phyloP scores from a whole-genome alignment of 495 filamentous ascomycete species.

The Neurospora discreta region DNA sequence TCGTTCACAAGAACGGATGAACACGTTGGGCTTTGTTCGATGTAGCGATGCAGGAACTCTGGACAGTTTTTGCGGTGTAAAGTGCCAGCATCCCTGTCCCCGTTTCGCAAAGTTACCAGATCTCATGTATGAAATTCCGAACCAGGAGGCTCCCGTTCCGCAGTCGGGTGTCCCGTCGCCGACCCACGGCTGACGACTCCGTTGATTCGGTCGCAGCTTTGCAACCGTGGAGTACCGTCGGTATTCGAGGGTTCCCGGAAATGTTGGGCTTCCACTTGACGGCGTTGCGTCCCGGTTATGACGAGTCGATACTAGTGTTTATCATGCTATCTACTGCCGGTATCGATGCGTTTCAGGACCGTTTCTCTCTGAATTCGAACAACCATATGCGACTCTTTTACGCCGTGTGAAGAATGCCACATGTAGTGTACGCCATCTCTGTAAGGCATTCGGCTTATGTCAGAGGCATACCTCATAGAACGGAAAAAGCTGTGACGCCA shows the following conservation, averaged over 20 bases:
- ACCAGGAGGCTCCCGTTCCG: constrained; percentile 1
- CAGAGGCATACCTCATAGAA: neutral
- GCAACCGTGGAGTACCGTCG: neutral
- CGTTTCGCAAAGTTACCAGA: neutral
- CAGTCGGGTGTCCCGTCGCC: neutral
- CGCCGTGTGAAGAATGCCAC: neutral
- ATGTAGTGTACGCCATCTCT: neutral
- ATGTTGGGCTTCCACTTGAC: neutral
- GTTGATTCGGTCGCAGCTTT: neutral
- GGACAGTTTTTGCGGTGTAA: neutral
- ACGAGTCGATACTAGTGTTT: neutral
- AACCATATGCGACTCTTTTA: neutral
- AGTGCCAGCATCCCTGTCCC: neutral
- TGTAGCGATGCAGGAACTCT: neutral
- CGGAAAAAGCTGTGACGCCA: neutral
- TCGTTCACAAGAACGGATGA: neutral
- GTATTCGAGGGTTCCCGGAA: neutral
- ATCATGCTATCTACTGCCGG: neutral
- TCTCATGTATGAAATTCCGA: neutral
- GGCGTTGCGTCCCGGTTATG: neutral
- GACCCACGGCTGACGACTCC: neutral
- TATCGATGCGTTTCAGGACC: neutral
- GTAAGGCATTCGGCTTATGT: neutral
- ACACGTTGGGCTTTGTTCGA: neutral
- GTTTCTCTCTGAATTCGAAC: neutral